Percentiles rank a stretch among this genome's conserved stretches.
Conservation (phyloP, 441 rosid genomes). For the Erodium moschatum region DNA sequence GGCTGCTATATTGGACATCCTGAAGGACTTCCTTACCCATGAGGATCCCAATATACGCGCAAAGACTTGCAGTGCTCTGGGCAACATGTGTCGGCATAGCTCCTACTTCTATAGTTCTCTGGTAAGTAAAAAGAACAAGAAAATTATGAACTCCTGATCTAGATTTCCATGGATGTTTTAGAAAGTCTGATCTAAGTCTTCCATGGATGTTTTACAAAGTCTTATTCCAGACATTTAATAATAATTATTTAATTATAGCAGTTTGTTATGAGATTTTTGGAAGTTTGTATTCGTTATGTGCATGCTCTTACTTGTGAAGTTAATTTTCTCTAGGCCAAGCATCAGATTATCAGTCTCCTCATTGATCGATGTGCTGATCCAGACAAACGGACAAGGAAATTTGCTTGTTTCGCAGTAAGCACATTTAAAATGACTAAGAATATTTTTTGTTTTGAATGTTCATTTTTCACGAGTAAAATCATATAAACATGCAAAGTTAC, state of each 20-base stretch:
- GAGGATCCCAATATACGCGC: slow-evolving; percentile 85
- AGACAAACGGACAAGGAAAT: slow-evolving; percentile 87
- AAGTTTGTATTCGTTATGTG: slow-evolving; percentile 15
- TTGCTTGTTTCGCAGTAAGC: slow-evolving; percentile 94
- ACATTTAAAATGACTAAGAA: neutral
- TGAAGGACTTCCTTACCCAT: slow-evolving; percentile 63
- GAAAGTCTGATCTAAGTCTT: neutral
- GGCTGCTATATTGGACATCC: slow-evolving; percentile 57
- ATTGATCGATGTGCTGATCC: slow-evolving; percentile 92
- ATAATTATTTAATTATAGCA: slow-evolving; percentile 8
- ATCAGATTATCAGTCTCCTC: slow-evolving; percentile 57
- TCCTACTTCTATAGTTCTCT: slow-evolving; percentile 66
- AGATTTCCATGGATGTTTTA: neutral
- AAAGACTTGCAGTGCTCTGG: slow-evolving; percentile 92
- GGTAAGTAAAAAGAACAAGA: slow-evolving; percentile 37
- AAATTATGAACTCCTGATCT: slow-evolving; percentile 8
- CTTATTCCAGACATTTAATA: neutral
- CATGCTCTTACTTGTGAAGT: slow-evolving; percentile 22
- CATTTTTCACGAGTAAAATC: neutral
- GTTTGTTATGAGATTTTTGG: neutral
- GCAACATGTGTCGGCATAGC: slow-evolving; percentile 95
- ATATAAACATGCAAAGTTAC: neutral
- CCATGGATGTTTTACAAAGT: neutral
- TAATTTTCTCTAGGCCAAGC: slow-evolving; percentile 46
- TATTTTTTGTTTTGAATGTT: neutral